phyloP scores from a whole-genome alignment of 352 stramenopile genomes.

The Aphanomyces astaci region DNA sequence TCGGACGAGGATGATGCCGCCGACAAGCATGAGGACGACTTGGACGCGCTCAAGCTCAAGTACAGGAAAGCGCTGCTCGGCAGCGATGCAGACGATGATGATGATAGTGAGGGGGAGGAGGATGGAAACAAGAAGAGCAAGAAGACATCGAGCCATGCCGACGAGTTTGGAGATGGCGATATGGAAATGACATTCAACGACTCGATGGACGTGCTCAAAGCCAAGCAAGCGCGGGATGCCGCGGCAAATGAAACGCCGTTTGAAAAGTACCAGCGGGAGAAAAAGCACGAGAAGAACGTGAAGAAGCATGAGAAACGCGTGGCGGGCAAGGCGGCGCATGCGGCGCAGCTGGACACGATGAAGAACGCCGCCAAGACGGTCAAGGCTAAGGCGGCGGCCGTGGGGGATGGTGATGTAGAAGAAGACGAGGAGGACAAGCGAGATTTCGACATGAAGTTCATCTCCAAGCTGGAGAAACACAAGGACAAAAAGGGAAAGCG shows the following conservation, averaged over 20 bases:
- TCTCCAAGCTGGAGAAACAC: slow-evolving; percentile 55
- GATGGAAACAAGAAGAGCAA: slow-evolving; percentile 23
- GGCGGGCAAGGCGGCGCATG: slow-evolving; percentile 47
- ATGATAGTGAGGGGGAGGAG: slow-evolving; percentile 36
- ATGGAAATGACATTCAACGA: slow-evolving; percentile 82
- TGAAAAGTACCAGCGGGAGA: slow-evolving; percentile 74
- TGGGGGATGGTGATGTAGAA: slow-evolving; percentile 23
- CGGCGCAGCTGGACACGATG: slow-evolving; percentile 57
- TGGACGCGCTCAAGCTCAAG: slow-evolving; percentile 71
- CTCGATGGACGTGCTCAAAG: slow-evolving; percentile 50
- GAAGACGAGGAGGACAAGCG: slow-evolving; percentile 41
- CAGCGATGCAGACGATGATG: slow-evolving; percentile 53
- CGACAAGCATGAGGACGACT: slow-evolving; percentile 29
- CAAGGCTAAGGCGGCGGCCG: slow-evolving; percentile 30
- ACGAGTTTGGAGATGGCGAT: slow-evolving; percentile 34
- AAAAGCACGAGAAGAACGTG: slow-evolving; percentile 80
- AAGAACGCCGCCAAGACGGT: slow-evolving; percentile 27
- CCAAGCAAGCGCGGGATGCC: slow-evolving; percentile 67
- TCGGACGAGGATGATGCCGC: slow-evolving; percentile 46
- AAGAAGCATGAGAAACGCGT: slow-evolving; percentile 72
- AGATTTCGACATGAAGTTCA: slow-evolving; percentile 84
- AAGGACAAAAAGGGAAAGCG: slow-evolving; percentile 73
- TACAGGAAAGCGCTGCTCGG: slow-evolving; percentile 75
- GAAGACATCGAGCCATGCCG: slow-evolving; percentile 13
- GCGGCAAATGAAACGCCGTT: slow-evolving; percentile 78